Conservation (phyloP, 306 rosid genomes). For the Sesbania bispinosa region DNA sequence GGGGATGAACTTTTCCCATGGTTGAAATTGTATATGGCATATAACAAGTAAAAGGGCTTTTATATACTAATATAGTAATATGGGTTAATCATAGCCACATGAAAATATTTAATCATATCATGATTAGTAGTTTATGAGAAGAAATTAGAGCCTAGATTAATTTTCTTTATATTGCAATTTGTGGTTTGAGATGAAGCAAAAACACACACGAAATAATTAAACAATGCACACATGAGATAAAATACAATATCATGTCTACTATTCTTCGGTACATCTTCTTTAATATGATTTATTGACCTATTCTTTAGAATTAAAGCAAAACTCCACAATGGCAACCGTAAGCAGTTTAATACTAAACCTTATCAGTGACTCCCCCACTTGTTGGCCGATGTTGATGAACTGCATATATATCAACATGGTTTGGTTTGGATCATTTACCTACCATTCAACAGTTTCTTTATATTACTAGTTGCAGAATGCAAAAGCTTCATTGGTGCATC, state of each 20-base stretch:
- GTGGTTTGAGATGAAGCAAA: slow-evolving; percentile 24
- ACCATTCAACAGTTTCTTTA: neutral
- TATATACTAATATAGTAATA: slow-evolving; percentile 25
- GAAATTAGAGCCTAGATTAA: slow-evolving; percentile 15
- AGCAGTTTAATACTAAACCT: slow-evolving; percentile 26
- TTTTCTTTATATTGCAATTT: neutral
- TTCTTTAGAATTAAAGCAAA: slow-evolving; percentile 18
- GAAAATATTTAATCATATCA: slow-evolving; percentile 35
- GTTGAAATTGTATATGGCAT: neutral
- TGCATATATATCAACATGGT: neutral
- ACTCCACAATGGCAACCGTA: slow-evolving; percentile 17
- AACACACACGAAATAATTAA: neutral
- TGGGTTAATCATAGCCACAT: slow-evolving; percentile 14
- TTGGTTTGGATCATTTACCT: neutral
- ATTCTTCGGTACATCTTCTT: neutral
- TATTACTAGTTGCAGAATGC: slow-evolving; percentile 14
- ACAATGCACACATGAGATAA: slow-evolving; percentile 16
- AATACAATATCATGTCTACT: slow-evolving; percentile 25
- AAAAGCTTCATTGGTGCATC: slow-evolving; percentile 5
- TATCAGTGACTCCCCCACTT: slow-evolving; percentile 31
- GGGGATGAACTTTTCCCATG: slow-evolving; percentile 58
- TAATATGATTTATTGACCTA: slow-evolving; percentile 17
- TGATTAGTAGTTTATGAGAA: slow-evolving; percentile 1
- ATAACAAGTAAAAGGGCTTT: slow-evolving; percentile 1
- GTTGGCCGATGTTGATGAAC: slow-evolving; percentile 18